Base-by-base conservation (phyloP, 2,329 filamentous ascomycete species). In the Sporothrix pallida region DNA sequence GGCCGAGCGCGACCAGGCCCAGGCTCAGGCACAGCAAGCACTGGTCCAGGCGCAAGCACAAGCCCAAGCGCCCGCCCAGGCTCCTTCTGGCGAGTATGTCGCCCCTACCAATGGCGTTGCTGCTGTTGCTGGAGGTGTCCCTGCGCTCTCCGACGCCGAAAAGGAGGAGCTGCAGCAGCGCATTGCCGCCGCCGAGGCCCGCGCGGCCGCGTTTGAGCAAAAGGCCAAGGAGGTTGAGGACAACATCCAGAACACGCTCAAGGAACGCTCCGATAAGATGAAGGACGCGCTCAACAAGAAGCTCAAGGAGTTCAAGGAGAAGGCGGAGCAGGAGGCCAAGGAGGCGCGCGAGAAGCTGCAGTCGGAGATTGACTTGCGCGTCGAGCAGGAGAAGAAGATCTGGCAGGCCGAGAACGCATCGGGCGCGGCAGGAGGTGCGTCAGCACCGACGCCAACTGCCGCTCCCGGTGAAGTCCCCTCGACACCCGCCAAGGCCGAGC, bases 211-310 rank as follows among this genome's bases (percentile, higher is more conserved):
- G 77, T 87, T 88, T 65, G 91, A 94, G 78, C 83, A 85, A 15
- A 91, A 91, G 80, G 87, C 85, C 0, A 86, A 87, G 72, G 88
- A 90, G 75, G 84, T 92, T 17, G 92, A 95, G 78, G 87, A 89
- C 44, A 86, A 85, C 72, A 87, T 90, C 63, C 85, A 88, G 73
- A 83, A 82, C 50, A 89, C 87, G 12, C 85, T 93, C 74, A 92
- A 92, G 78, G 84, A 87, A 71, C 87, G 90, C 62, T 90, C 90
- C 1, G 89, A 93, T 60, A 88, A 88, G 79, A 92, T 93, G 91
- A 92, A 90, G 78, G 86, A 88, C 26, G 83, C 87, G 1, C 83
- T 93, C 69, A 91, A 90, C 78, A 90, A 89, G 79, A 93, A 92
- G 79, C 85, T 97, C 17, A 88, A 86, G 73, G 93, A 93, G 77